Evolutionary conservation across 2,329 filamentous ascomycete species (phyloP).

Genomic region (Xylariaceae sp.): DNA sequence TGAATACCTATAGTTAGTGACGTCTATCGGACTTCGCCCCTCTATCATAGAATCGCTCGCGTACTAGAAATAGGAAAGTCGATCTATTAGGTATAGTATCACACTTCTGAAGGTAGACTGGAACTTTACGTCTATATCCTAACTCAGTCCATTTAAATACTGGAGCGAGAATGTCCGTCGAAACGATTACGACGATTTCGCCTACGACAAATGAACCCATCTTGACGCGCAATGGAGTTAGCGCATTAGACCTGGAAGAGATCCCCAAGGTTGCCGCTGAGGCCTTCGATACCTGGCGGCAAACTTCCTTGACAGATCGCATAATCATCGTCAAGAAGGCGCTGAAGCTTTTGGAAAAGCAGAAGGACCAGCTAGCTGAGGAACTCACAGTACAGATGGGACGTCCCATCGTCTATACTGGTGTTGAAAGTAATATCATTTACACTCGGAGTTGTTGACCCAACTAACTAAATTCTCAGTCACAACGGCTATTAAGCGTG

Average conservation of each 20-base stretch:
- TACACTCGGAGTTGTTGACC: background rate
- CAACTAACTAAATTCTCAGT: slow-evolving; percentile 49
- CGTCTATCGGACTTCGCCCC: no score
- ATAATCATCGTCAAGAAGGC: slow-evolving; percentile 83
- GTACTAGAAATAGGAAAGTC: no score
- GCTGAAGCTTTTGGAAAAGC: slow-evolving; percentile 70
- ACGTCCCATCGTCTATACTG: slow-evolving; percentile 84
- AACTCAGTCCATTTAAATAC: no score
- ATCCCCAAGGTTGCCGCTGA: slow-evolving; percentile 75
- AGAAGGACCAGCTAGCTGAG: slow-evolving; percentile 78
- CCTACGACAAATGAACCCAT: slow-evolving; percentile 87
- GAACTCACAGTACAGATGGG: slow-evolving; percentile 97
- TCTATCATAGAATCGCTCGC: background rate
- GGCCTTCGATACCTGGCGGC: slow-evolving; percentile 78
- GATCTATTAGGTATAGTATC: no score
- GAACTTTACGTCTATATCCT: no score
- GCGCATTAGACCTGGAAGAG: slow-evolving; percentile 69
- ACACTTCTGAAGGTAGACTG: no score
- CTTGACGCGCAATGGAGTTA: slow-evolving; percentile 77
- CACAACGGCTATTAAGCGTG: slow-evolving; percentile 81
- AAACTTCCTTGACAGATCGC: slow-evolving; percentile 75
- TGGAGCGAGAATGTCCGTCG: slow-evolving; percentile 63
- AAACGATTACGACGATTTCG: slow-evolving; percentile 80
- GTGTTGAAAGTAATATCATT: slow-evolving; percentile 62
- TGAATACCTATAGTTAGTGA: slow-evolving; percentile 2